phyloP scores from a whole-genome alignment of 2,329 filamentous ascomycete species.

The Claviceps citrina region DNA sequence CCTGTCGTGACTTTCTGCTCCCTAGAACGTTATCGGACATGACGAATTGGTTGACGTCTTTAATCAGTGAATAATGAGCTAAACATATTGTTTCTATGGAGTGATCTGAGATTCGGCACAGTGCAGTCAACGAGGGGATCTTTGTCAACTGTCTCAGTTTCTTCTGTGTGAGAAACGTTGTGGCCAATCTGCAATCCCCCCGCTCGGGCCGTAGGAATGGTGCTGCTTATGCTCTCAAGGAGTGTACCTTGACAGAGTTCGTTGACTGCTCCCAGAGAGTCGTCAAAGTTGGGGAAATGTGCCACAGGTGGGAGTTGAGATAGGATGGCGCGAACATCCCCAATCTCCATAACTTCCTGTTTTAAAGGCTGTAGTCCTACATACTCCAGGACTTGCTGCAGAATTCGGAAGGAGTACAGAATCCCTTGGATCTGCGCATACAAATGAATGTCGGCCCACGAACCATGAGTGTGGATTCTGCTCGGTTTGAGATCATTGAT shows the following conservation, averaged over 20 bases:
- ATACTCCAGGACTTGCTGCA: slow-evolving; percentile 22
- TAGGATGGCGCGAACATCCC: slow-evolving; percentile 10
- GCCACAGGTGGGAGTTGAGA: slow-evolving; percentile 12
- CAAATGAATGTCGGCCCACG: slow-evolving; percentile 47
- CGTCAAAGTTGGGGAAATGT: slow-evolving; percentile 9
- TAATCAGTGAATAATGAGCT: not conserved
- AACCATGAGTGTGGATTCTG: slow-evolving; percentile 6
- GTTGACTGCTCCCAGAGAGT: slow-evolving; percentile 3
- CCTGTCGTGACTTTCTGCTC: not conserved
- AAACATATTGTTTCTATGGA: not conserved
- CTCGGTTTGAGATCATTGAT: not conserved
- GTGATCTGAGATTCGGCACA: not conserved
- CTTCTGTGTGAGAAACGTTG: not conserved
- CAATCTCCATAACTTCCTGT: not conserved
- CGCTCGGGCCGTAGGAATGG: not conserved
- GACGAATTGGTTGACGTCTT: not conserved
- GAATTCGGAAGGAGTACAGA: slow-evolving; percentile 43
- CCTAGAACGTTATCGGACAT: too few relatives aligned
- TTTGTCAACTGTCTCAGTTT: not conserved
- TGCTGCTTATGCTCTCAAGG: not conserved
- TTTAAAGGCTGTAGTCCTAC: not conserved
- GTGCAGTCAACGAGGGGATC: not conserved
- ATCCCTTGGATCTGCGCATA: slow-evolving; percentile 43
- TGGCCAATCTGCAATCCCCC: not conserved
- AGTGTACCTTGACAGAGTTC: not conserved